Percentiles rank a stretch among this genome's conserved stretches.
These are phyloP conservation scores for Teratosphaeria zuluensis DNA, from an alignment of 2,329 filamentous ascomycete genomes.

Conservation along the genomic window DNA sequence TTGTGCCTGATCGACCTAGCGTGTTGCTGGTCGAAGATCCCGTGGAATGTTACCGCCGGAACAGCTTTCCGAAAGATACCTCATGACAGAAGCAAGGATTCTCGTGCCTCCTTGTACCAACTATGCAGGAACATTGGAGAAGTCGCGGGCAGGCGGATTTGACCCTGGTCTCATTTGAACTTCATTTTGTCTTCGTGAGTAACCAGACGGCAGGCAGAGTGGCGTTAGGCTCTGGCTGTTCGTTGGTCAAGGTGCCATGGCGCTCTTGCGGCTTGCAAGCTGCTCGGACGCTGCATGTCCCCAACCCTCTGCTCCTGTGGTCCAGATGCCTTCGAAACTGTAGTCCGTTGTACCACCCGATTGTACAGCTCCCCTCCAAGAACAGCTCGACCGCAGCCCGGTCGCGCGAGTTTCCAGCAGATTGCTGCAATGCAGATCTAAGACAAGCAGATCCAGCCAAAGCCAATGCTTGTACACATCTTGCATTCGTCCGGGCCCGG, in stretches of 20 bases:
- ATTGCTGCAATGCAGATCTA: neutral
- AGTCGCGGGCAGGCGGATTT: neutral
- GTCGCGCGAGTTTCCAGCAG: neutral
- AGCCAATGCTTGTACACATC: neutral
- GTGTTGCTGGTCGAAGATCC: neutral
- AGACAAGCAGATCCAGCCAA: neutral
- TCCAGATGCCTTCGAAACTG: neutral
- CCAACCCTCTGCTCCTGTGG: neutral
- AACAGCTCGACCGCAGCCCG: neutral
- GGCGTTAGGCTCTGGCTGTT: neutral
- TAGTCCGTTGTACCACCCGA: neutral
- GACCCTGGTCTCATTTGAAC: neutral
- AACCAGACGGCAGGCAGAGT: neutral
- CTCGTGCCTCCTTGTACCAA: neutral
- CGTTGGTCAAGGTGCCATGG: neutral
- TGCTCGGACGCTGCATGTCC: neutral
- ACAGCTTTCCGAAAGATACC: neutral
- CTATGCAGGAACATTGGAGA: neutral
- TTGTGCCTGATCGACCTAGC: neutral
- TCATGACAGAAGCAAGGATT: neutral
- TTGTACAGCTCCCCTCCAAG: neutral
- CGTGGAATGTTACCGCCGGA: neutral
- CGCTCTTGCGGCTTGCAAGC: neutral
- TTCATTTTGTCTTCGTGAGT: neutral
- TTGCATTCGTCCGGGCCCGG: too few relatives aligned